Percentiles rank a stretch among this genome's conserved stretches.
Conservation (phyloP, 2,329 filamentous ascomycete species). For the Neofusicoccum umdonicola region DNA sequence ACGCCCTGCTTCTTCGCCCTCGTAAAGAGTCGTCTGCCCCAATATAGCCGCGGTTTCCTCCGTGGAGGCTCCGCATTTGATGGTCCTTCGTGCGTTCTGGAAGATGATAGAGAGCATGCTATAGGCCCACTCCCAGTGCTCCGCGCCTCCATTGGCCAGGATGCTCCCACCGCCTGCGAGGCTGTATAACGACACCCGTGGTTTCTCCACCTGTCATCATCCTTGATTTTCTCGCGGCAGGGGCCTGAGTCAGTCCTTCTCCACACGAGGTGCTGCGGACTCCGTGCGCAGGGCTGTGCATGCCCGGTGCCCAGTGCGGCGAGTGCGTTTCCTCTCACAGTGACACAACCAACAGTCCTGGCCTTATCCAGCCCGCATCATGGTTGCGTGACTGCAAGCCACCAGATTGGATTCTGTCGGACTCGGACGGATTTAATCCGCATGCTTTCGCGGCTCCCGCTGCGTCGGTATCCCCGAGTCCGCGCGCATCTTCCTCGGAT, state of each 20-base stretch:
- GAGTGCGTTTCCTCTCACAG: background rate
- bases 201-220: conserved; percentile 1
- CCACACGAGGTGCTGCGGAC: background rate
- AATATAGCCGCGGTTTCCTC: background rate
- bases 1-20: background rate
- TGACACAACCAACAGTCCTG: background rate
- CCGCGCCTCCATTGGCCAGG: background rate
- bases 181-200: background rate
- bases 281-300: conserved; percentile 3
- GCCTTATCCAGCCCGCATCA: background rate
- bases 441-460: background rate
- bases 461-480: background rate
- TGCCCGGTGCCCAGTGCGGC: background rate
- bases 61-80: background rate
- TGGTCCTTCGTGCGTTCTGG: background rate
- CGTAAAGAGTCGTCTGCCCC: background rate
- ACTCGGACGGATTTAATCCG: background rate
- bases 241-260: background rate
- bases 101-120: background rate
- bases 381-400: background rate
- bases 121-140: no score
- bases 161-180: background rate
- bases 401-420: background rate
- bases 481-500: background rate
- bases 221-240: conserved; percentile 5